Evolutionary conservation across 2,329 filamentous ascomycete genomes (phyloP).

Genomic region (Phialophora expanda): DNA sequence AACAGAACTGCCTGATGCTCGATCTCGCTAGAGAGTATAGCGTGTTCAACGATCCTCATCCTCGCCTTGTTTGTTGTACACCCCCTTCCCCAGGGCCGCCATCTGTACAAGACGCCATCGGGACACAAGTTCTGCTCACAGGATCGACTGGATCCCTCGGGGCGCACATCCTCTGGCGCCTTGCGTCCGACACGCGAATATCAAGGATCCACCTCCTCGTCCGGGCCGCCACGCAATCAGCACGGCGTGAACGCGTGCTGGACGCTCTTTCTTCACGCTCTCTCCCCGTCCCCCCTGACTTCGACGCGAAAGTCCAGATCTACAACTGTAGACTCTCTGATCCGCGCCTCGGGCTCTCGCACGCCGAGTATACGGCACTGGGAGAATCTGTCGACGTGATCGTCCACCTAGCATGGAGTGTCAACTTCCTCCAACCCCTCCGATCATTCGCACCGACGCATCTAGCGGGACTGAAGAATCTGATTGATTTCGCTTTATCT

Average conservation of each 20-base stretch:
- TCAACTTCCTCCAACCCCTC: slow-evolving; percentile 66
- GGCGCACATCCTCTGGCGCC: slow-evolving; percentile 59
- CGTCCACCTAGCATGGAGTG: slow-evolving; percentile 68
- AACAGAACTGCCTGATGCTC: slow-evolving; percentile 53
- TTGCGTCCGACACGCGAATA: slow-evolving; percentile 48
- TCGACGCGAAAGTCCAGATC: slow-evolving; percentile 51
- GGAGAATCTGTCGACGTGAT: slow-evolving; percentile 56
- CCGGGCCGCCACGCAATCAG: slow-evolving; percentile 52
- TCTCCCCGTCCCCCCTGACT: slow-evolving; percentile 38
- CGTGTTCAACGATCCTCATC: slow-evolving; percentile 8
- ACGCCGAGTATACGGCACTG: slow-evolving; percentile 50
- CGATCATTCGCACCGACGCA: slow-evolving; percentile 61
- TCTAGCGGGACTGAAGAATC: slow-evolving; percentile 56
- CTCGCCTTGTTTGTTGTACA: not conserved
- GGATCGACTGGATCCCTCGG: slow-evolving; percentile 71
- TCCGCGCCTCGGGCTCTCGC: slow-evolving; percentile 55
- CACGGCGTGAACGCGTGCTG: slow-evolving; percentile 53
- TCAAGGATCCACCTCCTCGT: slow-evolving; percentile 62
- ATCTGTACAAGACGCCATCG: not conserved
- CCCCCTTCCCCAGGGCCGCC: not conserved
- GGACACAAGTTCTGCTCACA: slow-evolving; percentile 53
- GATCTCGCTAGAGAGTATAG: slow-evolving; percentile 51
- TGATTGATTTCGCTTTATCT: slow-evolving; percentile 53
- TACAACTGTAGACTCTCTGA: slow-evolving; percentile 57
- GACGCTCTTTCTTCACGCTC: slow-evolving; percentile 51